Conservation (phyloP, 495 filamentous ascomycete species). For the Xylaria cubensis region DNA sequence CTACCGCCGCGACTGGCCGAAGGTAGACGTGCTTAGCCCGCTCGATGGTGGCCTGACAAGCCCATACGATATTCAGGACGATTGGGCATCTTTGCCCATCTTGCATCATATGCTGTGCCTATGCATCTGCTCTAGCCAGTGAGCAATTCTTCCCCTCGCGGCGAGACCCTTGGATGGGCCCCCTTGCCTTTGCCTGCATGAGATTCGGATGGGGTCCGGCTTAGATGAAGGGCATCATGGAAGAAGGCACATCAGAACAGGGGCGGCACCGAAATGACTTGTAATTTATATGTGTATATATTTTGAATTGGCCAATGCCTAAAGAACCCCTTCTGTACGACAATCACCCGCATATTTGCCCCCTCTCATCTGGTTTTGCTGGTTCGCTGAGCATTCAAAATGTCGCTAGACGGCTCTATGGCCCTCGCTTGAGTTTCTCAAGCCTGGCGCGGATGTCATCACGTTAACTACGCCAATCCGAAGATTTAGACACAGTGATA, state of each 20-base stretch:
- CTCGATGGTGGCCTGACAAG: slow-evolving; percentile 6
- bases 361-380: background rate
- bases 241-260: background rate
- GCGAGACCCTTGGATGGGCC: slow-evolving; percentile 8
- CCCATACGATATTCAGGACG: slow-evolving; percentile 12
- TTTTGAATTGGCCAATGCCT: background rate
- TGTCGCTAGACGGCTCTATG: background rate
- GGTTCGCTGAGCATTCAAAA: background rate
- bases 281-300: background rate
- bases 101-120: slow-evolving; percentile 20
- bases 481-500: background rate
- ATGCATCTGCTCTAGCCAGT: slow-evolving; percentile 14
- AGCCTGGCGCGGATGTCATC: background rate
- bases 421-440: slow-evolving; percentile 15
- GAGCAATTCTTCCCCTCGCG: background rate
- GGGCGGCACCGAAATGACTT: background rate
- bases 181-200: slow-evolving; percentile 8
- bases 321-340: background rate
- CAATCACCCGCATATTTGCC: background rate
- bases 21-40: slow-evolving; percentile 25
- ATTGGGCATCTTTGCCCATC: slow-evolving; percentile 18
- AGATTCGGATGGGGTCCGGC: slow-evolving; percentile 11
- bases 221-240: slow-evolving; percentile 18
- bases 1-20: slow-evolving; percentile 24
- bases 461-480: background rate